These are phyloP conservation scores for Saccharomycopsis phalli DNA, from an alignment of 1,139 yeast species.

Conservation along the genomic window DNA sequence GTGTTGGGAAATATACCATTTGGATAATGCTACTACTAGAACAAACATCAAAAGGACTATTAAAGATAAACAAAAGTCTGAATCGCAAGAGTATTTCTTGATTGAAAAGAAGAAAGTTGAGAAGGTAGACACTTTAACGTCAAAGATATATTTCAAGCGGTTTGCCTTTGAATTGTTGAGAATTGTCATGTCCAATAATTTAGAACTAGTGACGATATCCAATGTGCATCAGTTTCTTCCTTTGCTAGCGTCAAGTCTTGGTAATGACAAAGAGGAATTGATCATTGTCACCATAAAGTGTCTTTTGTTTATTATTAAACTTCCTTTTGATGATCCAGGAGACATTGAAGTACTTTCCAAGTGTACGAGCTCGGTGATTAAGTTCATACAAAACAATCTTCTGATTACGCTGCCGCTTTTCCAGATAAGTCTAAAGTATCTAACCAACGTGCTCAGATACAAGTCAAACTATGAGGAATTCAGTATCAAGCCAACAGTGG, in stretches of 20 bases:
- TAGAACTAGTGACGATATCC: slow-evolving; percentile 45
- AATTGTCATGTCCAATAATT: slow-evolving; percentile 58
- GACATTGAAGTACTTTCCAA: slow-evolving; percentile 42
- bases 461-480: slow-evolving; percentile 50
- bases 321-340: slow-evolving; percentile 53
- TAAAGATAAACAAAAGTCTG: slow-evolving; percentile 26
- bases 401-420: slow-evolving; percentile 74
- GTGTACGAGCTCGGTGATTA: slow-evolving; percentile 56
- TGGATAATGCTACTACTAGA: too few relatives aligned
- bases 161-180: slow-evolving; percentile 74
- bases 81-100: slow-evolving; percentile 52
- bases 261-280: slow-evolving; percentile 66
- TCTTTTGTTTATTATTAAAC: slow-evolving; percentile 48
- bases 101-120: slow-evolving; percentile 53
- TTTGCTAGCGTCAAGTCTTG: slow-evolving; percentile 48
- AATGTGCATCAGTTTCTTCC: slow-evolving; percentile 74
- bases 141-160: too few relatives aligned
- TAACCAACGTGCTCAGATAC: slow-evolving; percentile 66
- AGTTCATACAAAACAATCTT: slow-evolving; percentile 66
- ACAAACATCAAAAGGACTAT: slow-evolving; percentile 23
- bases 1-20: slow-evolving; percentile 69
- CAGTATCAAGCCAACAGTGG: slow-evolving; percentile 58
- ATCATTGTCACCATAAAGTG: slow-evolving; percentile 60
- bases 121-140: slow-evolving; percentile 44
- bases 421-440: slow-evolving; percentile 68